These are phyloP conservation scores for Ceratobasidium sp. DNA, from an alignment of 1,284 basidiomycete genomes.

Conservation along the genomic window DNA sequence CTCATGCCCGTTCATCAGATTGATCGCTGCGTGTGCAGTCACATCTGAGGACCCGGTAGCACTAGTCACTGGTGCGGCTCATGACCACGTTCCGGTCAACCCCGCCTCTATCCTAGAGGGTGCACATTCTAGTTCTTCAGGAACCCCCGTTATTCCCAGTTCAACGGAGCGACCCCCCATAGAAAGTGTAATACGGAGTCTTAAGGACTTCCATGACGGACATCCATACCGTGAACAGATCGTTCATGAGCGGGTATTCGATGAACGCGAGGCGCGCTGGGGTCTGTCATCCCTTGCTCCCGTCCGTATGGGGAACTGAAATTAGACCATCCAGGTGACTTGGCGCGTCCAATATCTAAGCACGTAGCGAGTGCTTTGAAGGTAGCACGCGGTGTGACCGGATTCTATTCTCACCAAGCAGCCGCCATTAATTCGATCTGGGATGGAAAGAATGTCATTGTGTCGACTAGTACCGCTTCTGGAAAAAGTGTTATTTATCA, in stretches of 20 bases:
- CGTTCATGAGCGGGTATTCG: slow-evolving; percentile 60
- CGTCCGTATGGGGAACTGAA: not conserved
- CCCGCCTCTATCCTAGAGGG: slow-evolving; percentile 46
- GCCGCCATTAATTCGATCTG: slow-evolving; percentile 73
- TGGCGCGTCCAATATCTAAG: slow-evolving; percentile 64
- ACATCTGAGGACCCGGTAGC: slow-evolving; percentile 63
- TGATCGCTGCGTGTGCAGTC: slow-evolving; percentile 63
- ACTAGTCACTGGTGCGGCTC: slow-evolving; percentile 68
- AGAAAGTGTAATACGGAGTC: slow-evolving; percentile 61
- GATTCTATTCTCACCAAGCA: slow-evolving; percentile 80
- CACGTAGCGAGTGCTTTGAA: slow-evolving; percentile 65
- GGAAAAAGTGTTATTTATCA: slow-evolving; percentile 92
- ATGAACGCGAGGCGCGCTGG: slow-evolving; percentile 58
- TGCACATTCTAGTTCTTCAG: not conserved
- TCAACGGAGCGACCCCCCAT: slow-evolving; percentile 64
- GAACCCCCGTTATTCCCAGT: slow-evolving; percentile 53
- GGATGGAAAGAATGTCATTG: slow-evolving; percentile 74
- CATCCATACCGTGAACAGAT: slow-evolving; percentile 75
- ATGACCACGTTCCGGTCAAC: slow-evolving; percentile 71
- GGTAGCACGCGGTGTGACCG: slow-evolving; percentile 66
- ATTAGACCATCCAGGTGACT: slow-evolving; percentile 52
- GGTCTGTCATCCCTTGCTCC: slow-evolving; percentile 52
- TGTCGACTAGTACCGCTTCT: slow-evolving; percentile 88
- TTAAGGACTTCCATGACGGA: slow-evolving; percentile 51
- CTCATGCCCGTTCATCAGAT: slow-evolving; percentile 52